Conservation (phyloP, 495 filamentous ascomycete genomes). For the Lophium mytilinum region DNA sequence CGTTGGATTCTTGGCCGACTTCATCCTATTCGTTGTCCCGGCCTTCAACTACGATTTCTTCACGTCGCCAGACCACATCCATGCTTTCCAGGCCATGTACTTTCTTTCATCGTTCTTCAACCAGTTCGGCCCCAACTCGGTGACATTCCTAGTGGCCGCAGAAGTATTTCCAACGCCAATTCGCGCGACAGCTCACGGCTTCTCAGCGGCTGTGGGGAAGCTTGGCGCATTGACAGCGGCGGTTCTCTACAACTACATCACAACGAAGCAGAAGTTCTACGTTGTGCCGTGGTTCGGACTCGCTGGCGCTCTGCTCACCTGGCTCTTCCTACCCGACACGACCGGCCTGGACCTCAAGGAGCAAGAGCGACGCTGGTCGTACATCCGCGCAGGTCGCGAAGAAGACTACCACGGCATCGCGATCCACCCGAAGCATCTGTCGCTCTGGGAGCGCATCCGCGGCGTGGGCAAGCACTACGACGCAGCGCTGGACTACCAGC, state of each 20-base stretch:
- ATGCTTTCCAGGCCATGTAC: constrained; percentile 85
- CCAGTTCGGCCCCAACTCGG: constrained; percentile 88
- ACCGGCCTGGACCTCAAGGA: constrained; percentile 91
- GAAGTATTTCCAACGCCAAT: constrained; percentile 87
- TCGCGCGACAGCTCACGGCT: constrained; percentile 82
- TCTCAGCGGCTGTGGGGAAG: constrained; percentile 80
- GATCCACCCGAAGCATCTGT: constrained; percentile 77
- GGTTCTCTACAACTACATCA: constrained; percentile 84
- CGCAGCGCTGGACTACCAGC: constrained; percentile 65
- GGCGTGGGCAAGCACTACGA: constrained; percentile 70
- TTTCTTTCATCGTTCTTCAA: constrained; percentile 92
- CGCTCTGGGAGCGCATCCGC: constrained; percentile 65
- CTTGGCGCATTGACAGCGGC: constrained; percentile 73
- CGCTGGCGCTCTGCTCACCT: constrained; percentile 66
- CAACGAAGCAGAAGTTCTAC: constrained; percentile 66
- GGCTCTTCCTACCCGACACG: constrained; percentile 79
- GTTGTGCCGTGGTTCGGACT: constrained; percentile 91
- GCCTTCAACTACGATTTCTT: constrained; percentile 80
- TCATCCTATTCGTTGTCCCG: constrained; percentile 79
- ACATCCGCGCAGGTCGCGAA: constrained; percentile 63
- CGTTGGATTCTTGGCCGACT: constrained; percentile 76
- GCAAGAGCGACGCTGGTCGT: constrained; percentile 81
- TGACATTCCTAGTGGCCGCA: constrained; percentile 85
- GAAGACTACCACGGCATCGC: constrained; percentile 82
- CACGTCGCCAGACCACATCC: constrained; percentile 53